These are phyloP conservation scores for Phenoliferia sp. DNA, from an alignment of 1,284 basidiomycete species.

Conservation along the genomic window DNA sequence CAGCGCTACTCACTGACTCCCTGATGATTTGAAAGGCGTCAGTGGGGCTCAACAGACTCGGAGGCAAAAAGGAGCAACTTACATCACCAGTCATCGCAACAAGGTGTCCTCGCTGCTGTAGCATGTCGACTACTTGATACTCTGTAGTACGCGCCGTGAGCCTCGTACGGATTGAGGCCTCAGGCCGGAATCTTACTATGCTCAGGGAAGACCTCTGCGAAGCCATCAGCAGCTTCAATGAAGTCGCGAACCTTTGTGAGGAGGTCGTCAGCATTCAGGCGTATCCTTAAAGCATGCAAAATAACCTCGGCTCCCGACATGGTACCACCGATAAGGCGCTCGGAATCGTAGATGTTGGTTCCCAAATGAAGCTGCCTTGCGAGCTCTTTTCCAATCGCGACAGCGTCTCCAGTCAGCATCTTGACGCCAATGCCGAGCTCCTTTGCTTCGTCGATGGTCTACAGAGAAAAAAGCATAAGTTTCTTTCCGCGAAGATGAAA, in stretches of 20 bases:
- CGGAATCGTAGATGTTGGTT: conserved; percentile 55
- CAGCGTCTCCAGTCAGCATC: conserved; percentile 58
- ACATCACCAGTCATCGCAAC: conserved; percentile 51
- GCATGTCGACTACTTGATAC: conserved; percentile 52
- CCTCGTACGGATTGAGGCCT: not conserved
- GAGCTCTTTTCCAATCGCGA: conserved; percentile 56
- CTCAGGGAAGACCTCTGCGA: conserved; percentile 56
- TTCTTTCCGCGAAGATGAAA: not conserved
- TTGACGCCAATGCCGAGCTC: conserved; percentile 53
- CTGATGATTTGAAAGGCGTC: conserved; percentile 21
- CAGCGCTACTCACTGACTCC: conserved; percentile 38
- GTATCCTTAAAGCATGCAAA: too few relatives aligned
- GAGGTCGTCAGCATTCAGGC: not conserved
- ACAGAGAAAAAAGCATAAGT: not conserved
- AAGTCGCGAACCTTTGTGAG: conserved; percentile 47
- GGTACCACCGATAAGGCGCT: conserved; percentile 52
- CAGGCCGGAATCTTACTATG: conserved; percentile 40
- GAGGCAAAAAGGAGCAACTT: conserved; percentile 13
- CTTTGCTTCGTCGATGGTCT: conserved; percentile 52
- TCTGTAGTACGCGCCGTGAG: not conserved
- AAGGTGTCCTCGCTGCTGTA: conserved; percentile 54
- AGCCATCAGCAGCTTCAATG: conserved; percentile 55
- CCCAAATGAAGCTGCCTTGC: conserved; percentile 51
- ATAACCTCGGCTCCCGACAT: conserved; percentile 50
- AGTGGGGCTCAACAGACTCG: not conserved